phyloP scores from a whole-genome alignment of 805 yeast species.

The Hanseniaspora taiwanica region DNA sequence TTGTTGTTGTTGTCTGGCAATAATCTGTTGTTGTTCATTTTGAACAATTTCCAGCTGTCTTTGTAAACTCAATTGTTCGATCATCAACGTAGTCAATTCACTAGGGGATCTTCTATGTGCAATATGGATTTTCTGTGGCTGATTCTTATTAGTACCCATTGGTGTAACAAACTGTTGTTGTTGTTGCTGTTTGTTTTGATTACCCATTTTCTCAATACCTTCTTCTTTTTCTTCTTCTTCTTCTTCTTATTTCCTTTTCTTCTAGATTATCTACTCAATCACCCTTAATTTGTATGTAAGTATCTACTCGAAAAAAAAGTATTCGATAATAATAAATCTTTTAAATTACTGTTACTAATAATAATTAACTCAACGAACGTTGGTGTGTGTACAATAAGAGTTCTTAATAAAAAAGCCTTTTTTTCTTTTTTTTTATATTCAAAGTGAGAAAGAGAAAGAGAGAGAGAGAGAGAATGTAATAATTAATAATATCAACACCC shows the following conservation, averaged over 20 bases:
- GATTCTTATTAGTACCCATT: conserved; percentile 14
- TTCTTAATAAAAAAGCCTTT: too few species aligned
- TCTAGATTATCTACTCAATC: neutral
- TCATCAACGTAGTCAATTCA: conserved; percentile 84
- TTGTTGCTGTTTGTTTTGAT: neutral
- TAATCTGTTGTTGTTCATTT: conserved; percentile 79
- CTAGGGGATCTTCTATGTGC: conserved; percentile 98
- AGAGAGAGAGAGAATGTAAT: neutral
- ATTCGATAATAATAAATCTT: too few species aligned
- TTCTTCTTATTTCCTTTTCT: neutral
- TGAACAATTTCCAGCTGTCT: conserved; percentile 87
- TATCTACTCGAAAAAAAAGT: too few species aligned
- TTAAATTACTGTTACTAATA: too few species aligned
- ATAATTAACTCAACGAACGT: too few species aligned
- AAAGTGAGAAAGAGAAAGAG: neutral
- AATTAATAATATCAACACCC: too few species aligned
- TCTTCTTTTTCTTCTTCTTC: neutral
- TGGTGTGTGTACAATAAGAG: too few species aligned
- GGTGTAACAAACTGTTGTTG: conserved; percentile 1
- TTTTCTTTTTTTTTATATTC: neutral
- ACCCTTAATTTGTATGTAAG: too few species aligned
- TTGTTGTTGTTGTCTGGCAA: conserved; percentile 8
- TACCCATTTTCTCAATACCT: too few species aligned
- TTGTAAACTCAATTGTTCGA: conserved; percentile 77
- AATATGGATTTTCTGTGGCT: conserved; percentile 62